Evolutionary conservation across 331 rosid species (phyloP), one percentile per base, ranked within the genome.

Genomic region (Malus hybrid): DNA sequence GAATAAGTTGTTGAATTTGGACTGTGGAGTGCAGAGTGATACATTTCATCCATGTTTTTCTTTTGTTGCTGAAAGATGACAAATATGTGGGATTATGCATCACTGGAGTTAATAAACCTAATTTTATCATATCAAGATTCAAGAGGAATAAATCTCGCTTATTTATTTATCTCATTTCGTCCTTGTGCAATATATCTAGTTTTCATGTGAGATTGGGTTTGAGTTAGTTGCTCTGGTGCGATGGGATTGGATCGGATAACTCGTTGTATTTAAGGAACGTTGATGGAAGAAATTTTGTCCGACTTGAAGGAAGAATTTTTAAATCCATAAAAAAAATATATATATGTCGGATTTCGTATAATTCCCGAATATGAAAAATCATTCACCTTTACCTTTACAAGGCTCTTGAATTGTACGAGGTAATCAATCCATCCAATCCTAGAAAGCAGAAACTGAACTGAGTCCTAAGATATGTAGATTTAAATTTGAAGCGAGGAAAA

Each of bases 1-100:
- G 66, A 78, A 71, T 77, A 46, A 80, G 64, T 44, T 12, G 19
- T 28, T 56, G 73, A 70, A 50, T 59, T 33, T 34, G 36, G 63
- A 44, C 10, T 16, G 62, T 69, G 8, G 56, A 33, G 31, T 39
- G 46, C 13, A 39, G 46, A 39, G 11, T 8, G 2, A 3, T 18
- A 57, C 33, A 16, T 27, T 44, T 3, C 31, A 11, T 42, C 64
- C 32, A 9, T 56, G 56, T 57, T 48, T 5, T 52, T 3, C 22
- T 14, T 32, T 64, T 72, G 15, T 39, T 31, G 22, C 48, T 31
- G 29, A 55, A 71, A 18, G 63, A 59, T 70, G 64, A 70, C 10
- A 31, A 39, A 18, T 10, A 70, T 11, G 19, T 29, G 75, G 13
- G 33, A 18, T 71, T 28, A 54, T 71, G 50, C 6, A 71, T 71